Evolutionary conservation across 2,329 filamentous ascomycete species (phyloP).

Genomic region (Fusarium sp.): DNA sequence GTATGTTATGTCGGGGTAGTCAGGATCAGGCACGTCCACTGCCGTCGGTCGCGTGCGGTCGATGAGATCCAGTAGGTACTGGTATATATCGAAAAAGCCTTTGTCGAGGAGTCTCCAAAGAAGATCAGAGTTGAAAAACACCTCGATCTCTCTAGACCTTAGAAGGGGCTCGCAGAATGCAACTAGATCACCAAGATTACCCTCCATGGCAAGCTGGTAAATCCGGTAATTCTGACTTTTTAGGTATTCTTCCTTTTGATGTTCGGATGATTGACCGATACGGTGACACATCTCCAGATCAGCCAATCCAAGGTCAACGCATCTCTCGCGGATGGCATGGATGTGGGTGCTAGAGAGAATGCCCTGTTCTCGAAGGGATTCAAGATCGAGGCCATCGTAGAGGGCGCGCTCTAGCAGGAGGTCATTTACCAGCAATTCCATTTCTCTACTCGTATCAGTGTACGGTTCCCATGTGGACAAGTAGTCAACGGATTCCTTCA

Average conservation of each 20-base stretch:
- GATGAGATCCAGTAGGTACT: constrained; percentile 45
- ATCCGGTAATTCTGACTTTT: constrained; percentile 37
- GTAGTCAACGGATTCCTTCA: constrained; percentile 27
- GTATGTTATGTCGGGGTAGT: constrained; percentile 44
- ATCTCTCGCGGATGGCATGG: constrained; percentile 46
- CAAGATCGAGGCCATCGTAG: constrained; percentile 44
- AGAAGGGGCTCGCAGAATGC: constrained; percentile 47
- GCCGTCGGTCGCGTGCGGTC: constrained; percentile 39
- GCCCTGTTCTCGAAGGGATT: constrained; percentile 30
- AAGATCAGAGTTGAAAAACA: constrained; percentile 39
- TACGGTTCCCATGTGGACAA: constrained; percentile 18
- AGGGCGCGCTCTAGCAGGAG: constrained; percentile 44
- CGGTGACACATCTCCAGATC: constrained; percentile 46
- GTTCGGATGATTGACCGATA: constrained; percentile 40
- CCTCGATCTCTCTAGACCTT: constrained; percentile 42
- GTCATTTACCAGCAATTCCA: constrained; percentile 45
- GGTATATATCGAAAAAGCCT: constrained; percentile 41
- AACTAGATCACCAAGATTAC: constrained; percentile 40
- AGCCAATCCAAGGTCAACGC: constrained; percentile 42
- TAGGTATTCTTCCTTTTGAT: constrained; percentile 31
- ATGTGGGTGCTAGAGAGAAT: constrained; percentile 39
- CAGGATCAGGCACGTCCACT: constrained; percentile 12
- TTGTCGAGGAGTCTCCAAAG: constrained; percentile 44
- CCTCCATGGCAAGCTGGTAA: constrained; percentile 40
- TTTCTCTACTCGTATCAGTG: constrained; percentile 37